Conservation (phyloP, 768 basidiomycete species). For the Leccinum broughii region DNA sequence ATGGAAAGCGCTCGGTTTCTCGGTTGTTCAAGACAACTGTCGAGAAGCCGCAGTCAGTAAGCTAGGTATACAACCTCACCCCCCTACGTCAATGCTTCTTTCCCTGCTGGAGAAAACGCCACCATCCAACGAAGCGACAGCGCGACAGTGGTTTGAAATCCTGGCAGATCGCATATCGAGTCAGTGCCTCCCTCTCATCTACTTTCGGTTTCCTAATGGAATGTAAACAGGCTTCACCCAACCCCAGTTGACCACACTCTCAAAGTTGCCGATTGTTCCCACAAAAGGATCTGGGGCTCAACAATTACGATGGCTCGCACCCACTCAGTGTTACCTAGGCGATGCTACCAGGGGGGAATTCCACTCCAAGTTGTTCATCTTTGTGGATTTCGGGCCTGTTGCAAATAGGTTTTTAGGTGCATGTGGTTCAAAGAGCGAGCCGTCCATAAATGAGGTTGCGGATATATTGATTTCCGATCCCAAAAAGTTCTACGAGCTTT, state of each 20-base stretch:
- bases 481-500: conserved; percentile 64
- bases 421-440: conserved; percentile 86
- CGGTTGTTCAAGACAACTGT: conserved; percentile 56
- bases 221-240: conserved; percentile 53
- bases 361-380: conserved; percentile 81
- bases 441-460: conserved; percentile 81
- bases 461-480: conserved; percentile 70
- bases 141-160: conserved; percentile 65
- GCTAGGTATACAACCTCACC: conserved; percentile 69
- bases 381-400: conserved; percentile 81
- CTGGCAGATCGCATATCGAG: conserved; percentile 64
- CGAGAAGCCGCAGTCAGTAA: conserved; percentile 56
- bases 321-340: conserved; percentile 70
- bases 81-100: conserved; percentile 61
- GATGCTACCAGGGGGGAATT: conserved; percentile 53
- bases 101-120: conserved; percentile 58
- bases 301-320: conserved; percentile 50
- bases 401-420: conserved; percentile 85
- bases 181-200: conserved; percentile 31
- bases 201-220: conserved; percentile 2
- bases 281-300: conserved; percentile 37
- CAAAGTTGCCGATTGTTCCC: conserved; percentile 68
- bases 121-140: conserved; percentile 53
- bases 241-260: conserved; percentile 56
- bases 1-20: conserved; percentile 78